Conservation (phyloP, 2,329 filamentous ascomycete genomes). For the Pestalotiopsis sp. region DNA sequence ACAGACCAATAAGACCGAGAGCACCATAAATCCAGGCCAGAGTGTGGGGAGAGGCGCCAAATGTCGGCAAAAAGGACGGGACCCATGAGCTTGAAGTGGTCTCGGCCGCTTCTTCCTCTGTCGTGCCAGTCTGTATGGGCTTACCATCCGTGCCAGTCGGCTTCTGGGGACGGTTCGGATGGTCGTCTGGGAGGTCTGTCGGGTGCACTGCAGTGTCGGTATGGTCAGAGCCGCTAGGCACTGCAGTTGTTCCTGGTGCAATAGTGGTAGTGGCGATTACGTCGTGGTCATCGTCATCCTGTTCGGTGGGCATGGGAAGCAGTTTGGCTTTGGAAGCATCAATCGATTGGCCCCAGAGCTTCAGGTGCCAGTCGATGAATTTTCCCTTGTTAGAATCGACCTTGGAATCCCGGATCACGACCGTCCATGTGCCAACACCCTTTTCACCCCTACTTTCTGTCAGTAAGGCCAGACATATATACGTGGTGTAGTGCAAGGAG, state of each 20-base stretch:
- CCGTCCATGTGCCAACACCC: conserved; percentile 86
- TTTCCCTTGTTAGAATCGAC: conserved; percentile 76
- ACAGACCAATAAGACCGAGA: conserved; percentile 79
- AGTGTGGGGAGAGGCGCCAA: conserved; percentile 83
- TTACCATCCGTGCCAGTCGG: conserved; percentile 31
- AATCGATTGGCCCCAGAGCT: conserved; percentile 88
- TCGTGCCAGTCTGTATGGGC: conserved; percentile 30
- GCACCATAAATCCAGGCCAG: conserved; percentile 94
- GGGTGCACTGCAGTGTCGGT: conserved; percentile 41
- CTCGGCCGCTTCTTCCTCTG: conserved; percentile 35
- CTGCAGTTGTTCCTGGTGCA: conserved; percentile 66
- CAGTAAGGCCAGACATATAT: neutral
- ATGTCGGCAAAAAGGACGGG: conserved; percentile 86
- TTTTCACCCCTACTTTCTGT: conserved; percentile 71
- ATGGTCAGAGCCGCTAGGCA: conserved; percentile 45
- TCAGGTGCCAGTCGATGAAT: conserved; percentile 90
- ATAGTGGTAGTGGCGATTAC: conserved; percentile 48
- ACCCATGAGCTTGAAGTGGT: conserved; percentile 65
- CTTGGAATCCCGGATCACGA: conserved; percentile 83
- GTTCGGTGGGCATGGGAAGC: conserved; percentile 79
- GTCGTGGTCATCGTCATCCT: conserved; percentile 84
- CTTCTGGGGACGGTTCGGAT: conserved; percentile 66
- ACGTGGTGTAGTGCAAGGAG: neutral
- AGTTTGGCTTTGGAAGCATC: conserved; percentile 73
- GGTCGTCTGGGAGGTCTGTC: conserved; percentile 57